Evolutionary conservation across 177 flowering plant species (phyloP).

Genomic region (Vitis hybrid): DNA sequence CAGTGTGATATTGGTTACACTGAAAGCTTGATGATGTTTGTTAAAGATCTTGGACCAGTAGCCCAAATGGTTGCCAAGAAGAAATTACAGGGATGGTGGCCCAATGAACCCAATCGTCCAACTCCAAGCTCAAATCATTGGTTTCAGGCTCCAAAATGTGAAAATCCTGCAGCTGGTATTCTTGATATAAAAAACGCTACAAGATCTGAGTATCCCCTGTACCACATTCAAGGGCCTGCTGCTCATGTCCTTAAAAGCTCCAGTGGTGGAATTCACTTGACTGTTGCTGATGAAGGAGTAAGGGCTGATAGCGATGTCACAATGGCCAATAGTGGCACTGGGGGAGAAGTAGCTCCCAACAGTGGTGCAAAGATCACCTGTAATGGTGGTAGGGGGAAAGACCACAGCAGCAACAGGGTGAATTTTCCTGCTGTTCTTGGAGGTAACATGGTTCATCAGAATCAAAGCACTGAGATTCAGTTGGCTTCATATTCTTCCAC

Average conservation of each 20-base stretch:
- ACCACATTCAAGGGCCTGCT: background rate
- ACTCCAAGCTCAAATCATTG: conserved; percentile 7
- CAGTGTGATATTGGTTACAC: conserved; percentile 29
- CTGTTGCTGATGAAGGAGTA: conserved; percentile 6
- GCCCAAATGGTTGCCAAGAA: conserved; percentile 53
- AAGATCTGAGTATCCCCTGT: conserved; percentile 3
- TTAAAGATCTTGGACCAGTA: conserved; percentile 58
- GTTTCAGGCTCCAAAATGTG: conserved; percentile 7
- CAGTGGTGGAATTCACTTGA: background rate
- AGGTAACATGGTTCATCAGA: background rate
- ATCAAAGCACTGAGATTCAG: background rate
- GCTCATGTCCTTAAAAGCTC: background rate
- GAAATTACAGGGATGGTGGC: conserved; percentile 32
- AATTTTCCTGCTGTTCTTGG: background rate
- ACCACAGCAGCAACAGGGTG: background rate
- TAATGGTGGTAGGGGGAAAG: background rate
- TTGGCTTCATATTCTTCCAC: conserved; percentile 10
- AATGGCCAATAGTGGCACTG: background rate
- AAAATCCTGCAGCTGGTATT: background rate
- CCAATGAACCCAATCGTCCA: background rate
- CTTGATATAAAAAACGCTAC: background rate
- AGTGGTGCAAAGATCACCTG: background rate
- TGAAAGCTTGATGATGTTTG: conserved; percentile 57
- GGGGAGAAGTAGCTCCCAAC: background rate
- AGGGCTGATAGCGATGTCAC: background rate